Evolutionary conservation across 2,329 filamentous ascomycete species (phyloP).

Genomic region (Fusarium coffeatum): DNA sequence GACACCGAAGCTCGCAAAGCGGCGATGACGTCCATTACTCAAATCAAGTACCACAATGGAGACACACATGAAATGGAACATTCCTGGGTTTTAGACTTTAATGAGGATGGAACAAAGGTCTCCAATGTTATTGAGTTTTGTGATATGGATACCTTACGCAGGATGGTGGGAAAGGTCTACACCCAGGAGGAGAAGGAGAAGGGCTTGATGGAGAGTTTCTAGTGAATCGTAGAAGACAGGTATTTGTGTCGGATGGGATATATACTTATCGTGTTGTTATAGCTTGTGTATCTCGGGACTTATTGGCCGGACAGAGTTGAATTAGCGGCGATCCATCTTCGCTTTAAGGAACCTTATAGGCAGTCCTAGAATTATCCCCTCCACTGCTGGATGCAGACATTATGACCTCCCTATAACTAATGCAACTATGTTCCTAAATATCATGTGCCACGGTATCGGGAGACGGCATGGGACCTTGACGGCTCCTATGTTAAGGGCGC

Average conservation of each 20-base stretch:
- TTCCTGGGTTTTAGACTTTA: constrained; percentile 22
- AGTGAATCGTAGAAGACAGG: neutral
- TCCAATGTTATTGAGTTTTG: constrained; percentile 31
- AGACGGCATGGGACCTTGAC: too few relatives aligned
- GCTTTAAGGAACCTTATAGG: too few relatives aligned
- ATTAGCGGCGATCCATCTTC: too few relatives aligned
- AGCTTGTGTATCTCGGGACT: too few relatives aligned
- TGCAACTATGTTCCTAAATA: too few relatives aligned
- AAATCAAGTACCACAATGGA: constrained; percentile 11
- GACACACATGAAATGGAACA: constrained; percentile 15
- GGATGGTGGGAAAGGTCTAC: constrained; percentile 2
- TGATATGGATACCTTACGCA: constrained; percentile 15
- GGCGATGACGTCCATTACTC: neutral
- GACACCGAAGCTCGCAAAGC: constrained; percentile 18
- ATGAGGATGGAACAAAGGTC: constrained; percentile 22
- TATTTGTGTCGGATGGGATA: fast-evolving
- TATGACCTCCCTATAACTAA: too few relatives aligned
- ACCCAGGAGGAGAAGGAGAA: neutral
- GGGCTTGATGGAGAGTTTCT: neutral
- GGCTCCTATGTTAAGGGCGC: neutral
- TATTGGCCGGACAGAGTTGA: too few relatives aligned
- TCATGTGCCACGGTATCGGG: too few relatives aligned
- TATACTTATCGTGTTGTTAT: too few relatives aligned
- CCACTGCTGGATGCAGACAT: too few relatives aligned
- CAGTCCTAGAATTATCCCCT: too few relatives aligned